Evolutionary conservation across 1,139 yeast genomes (phyloP), one percentile per base, ranked within the genome.

Genomic region (Pichiaceae sp.): DNA sequence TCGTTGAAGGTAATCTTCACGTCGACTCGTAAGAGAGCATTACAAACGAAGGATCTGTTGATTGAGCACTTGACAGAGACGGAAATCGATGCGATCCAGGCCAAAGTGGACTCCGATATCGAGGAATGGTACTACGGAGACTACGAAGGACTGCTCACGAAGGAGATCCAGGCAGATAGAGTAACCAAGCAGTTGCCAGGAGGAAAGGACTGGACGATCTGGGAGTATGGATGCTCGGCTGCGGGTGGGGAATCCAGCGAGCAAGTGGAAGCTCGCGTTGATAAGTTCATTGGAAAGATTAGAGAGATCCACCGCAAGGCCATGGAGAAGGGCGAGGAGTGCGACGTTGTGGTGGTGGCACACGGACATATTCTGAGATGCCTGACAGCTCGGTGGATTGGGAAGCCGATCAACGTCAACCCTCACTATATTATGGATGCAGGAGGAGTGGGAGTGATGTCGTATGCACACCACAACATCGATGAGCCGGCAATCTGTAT

Each of bases 91-190:
- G 52, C 62, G 15, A 66, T 78, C 38, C 62, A 66, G 3, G 52
- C 72, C 29, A 59, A 63, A 32, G 73, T 73, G 16, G 89, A 82
- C 44, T 75, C 82, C 35, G 81, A 80, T 49, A 61, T 86, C 36
- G 70, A 93, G 46, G 97, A 89, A 62, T 89, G 97, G 96, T 93
- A 85, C 48, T 89, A 89, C 53, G 97, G 97, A 48, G 93, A 84
- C 51, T 89, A 89, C 57, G 97, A 89, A 63, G 97, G 97, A 4
- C 60, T 79, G 49, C 59, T 68, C 39, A 82, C 95, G 1, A 59
- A 63, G 12, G 75, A 87, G 48, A 87, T 89, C 55, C 63, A 70
- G 31, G 69, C 64, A 9, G 57, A 74, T 46, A 72, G 96, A 50
- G 62, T 63, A 33, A 54, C 62, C 16, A 68, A 80, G 42, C 95